Conservation (phyloP, 2,329 filamentous ascomycete species). For the Bipolaris cookei region DNA sequence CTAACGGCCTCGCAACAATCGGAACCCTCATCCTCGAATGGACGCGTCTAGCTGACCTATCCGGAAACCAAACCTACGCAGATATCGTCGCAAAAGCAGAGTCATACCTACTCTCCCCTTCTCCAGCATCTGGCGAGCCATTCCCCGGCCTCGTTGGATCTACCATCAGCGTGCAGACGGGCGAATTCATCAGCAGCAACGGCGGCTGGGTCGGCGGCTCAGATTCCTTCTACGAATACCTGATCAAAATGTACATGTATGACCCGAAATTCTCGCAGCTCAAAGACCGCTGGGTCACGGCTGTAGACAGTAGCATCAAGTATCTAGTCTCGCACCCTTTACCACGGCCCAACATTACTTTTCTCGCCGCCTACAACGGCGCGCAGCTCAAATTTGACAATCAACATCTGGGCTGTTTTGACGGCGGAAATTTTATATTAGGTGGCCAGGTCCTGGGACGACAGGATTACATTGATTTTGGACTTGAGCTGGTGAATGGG, state of each 20-base stretch:
- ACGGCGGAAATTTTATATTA: constrained; percentile 84
- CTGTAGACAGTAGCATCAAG: constrained; percentile 76
- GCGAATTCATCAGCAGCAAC: constrained; percentile 67
- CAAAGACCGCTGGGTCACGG: constrained; percentile 74
- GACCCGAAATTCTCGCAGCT: constrained; percentile 71
- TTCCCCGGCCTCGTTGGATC: constrained; percentile 79
- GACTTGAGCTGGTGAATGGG: constrained; percentile 71
- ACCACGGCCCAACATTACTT: constrained; percentile 73
- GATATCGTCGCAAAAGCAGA: constrained; percentile 71
- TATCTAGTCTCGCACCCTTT: constrained; percentile 73
- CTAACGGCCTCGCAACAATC: constrained; percentile 76
- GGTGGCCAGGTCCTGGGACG: constrained; percentile 73
- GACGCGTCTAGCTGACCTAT: constrained; percentile 79
- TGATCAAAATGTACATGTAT: constrained; percentile 91
- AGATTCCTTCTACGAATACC: constrained; percentile 87
- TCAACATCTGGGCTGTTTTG: constrained; percentile 74
- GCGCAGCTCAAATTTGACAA: constrained; percentile 48
- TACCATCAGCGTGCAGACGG: constrained; percentile 67
- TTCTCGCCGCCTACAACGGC: constrained; percentile 65
- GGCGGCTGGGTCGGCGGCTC: constrained; percentile 80
- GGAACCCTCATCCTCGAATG: constrained; percentile 85
- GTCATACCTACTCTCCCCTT: constrained; percentile 70
- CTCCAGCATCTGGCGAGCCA: constrained; percentile 68
- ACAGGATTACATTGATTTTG: constrained; percentile 74
- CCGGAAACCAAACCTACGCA: constrained; percentile 70